Evolutionary conservation across 2,329 filamentous ascomycete species (phyloP).

Genomic region (Colletotrichum tabaci): DNA sequence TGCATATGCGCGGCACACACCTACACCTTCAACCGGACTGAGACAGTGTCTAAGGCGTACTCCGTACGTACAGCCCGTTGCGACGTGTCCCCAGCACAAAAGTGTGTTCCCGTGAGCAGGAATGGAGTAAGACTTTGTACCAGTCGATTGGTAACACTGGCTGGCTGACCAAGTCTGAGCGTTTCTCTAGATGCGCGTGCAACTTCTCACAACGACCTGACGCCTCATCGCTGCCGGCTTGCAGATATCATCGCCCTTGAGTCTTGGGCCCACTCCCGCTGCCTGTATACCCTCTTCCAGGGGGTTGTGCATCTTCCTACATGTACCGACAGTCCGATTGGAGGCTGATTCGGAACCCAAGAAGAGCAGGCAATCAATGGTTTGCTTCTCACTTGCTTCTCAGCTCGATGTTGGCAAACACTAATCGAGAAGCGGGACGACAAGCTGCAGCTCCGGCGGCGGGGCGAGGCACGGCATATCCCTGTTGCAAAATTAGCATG

Average conservation of each 20-base stretch:
- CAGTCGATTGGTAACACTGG: not conserved
- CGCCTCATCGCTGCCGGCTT: constrained; percentile 13
- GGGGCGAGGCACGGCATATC: constrained; percentile 6
- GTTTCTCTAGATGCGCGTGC: not conserved
- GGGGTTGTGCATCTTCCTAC: not conserved
- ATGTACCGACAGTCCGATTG: not conserved
- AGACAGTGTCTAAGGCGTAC: not conserved
- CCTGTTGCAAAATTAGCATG: constrained; percentile 21
- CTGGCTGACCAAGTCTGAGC: not conserved
- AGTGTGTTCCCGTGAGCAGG: not conserved
- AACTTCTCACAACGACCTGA: constrained; percentile 11
- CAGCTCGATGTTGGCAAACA: not conserved
- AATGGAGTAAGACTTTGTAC: not conserved
- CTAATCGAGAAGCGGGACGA: not conserved
- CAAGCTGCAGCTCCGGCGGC: not conserved
- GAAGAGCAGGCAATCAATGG: not conserved
- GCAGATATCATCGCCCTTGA: not conserved
- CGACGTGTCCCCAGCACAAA: not conserved
- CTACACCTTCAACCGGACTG: not conserved
- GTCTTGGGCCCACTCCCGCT: constrained; percentile 5
- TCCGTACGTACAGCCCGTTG: not conserved
- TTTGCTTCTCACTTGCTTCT: not conserved
- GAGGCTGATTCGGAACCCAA: not conserved
- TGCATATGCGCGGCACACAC: constrained; percentile 9
- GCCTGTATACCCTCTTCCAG: not conserved